Evolutionary conservation across 78 protist genomes (phyloP), one percentile per base, ranked within the genome.

Genomic region (Dictyostelium intermedium): DNA sequence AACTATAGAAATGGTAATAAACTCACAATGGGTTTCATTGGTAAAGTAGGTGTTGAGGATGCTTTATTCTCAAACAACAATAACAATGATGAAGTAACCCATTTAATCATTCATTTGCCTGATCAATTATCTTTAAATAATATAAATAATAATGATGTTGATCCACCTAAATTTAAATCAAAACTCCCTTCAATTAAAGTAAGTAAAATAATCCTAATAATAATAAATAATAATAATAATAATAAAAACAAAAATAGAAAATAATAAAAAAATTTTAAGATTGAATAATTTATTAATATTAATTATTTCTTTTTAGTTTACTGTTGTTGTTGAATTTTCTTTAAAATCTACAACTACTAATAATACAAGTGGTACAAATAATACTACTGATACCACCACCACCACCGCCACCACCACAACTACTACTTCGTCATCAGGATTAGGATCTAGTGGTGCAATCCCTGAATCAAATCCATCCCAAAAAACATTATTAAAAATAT

Each of bases 1-100:
- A 56, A 56, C 20, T 56, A 56, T 56, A 32, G 93, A 23, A 87
- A 87, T 43, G 93, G 81, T 14, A 87, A 87, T 34, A 87, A 79
- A 39, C 10, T 87, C 13, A 87, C 72, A 43, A 8, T 87, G 0
- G 41, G 80, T 34, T 35, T 87, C 13, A 47, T 87, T 81, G 93
- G 66, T 78, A 76, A 66, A 78, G 93, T 87, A 27, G 91, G 50
- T 56, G 50, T 32, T 16, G 84, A 80, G 30, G 39, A 80, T 0
- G 16, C 37, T 45, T 13, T 47, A 20, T 35, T 39, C 34, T 20
- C 63, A 43, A 78, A 34, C 35, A 82, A 83, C n/a, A 82, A 30
- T 27, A 18, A 37, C 16, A 14, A 43, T 10, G 60, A 30, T 16
- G 41, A 45, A 45, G 30, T 14, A 20, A 84, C 70, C 5, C 37